Conservation (phyloP, 805 yeast species). For the Candida dajiaensis region DNA sequence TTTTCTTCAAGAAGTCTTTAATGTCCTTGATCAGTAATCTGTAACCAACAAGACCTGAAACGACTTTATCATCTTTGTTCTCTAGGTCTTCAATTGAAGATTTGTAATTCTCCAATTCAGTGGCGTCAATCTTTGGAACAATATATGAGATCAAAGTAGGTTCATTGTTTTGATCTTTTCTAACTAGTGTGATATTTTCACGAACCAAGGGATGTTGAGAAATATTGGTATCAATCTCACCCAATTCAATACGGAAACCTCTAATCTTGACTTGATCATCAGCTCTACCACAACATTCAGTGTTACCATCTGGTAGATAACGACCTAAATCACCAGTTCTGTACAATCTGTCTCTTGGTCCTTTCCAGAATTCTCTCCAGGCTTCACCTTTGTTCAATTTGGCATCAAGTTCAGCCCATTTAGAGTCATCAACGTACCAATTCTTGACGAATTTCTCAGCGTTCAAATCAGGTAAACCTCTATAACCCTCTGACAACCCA, state of each 20-base stretch:
- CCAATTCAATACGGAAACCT: conserved; percentile 97
- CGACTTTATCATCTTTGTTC: conserved; percentile 53
- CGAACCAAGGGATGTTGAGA: conserved; percentile 91
- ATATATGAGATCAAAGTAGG: conserved; percentile 86
- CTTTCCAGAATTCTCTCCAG: conserved; percentile 82
- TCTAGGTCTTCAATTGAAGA: conserved; percentile 39
- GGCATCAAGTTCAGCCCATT: conserved; percentile 57
- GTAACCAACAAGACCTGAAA: conserved; percentile 72
- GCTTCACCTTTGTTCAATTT: conserved; percentile 35
- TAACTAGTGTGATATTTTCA: conserved; percentile 87
- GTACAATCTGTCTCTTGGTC: conserved; percentile 93
- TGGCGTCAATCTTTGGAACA: conserved; percentile 67
- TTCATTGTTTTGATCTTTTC: conserved; percentile 89
- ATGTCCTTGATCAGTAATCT: conserved; percentile 74
- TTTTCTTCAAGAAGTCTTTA: conserved; percentile 74
- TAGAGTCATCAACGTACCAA: conserved; percentile 74
- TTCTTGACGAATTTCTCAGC: conserved; percentile 81
- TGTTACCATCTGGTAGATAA: conserved; percentile 93
- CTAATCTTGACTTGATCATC: conserved; percentile 98
- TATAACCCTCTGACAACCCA: conserved; percentile 94
- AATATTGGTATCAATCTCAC: conserved; percentile 96
- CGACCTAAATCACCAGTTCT: conserved; percentile 98
- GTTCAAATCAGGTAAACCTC: conserved; percentile 86
- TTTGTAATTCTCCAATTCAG: conserved; percentile 36
- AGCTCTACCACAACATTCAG: conserved; percentile 98